phyloP scores from a whole-genome alignment of 805 yeast species.

The Ogataea haglerorum region DNA sequence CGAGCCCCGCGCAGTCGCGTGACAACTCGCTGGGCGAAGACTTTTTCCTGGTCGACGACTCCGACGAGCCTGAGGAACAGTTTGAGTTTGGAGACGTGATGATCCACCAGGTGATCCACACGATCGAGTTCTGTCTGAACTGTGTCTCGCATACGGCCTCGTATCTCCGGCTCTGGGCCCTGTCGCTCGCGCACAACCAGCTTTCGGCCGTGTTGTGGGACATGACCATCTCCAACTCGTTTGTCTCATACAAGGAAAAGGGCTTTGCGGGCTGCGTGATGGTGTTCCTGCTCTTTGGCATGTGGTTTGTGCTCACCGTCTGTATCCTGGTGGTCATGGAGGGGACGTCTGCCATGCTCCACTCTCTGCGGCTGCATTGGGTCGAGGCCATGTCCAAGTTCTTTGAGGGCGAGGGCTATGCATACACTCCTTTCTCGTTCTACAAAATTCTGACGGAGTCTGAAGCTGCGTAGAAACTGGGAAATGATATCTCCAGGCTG shows the following conservation, averaged over 20 bases:
- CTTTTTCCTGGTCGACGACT: conserved; percentile 22
- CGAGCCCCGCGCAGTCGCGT: conserved; percentile 16
- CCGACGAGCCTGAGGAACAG: conserved; percentile 40
- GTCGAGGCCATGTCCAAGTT: conserved; percentile 80
- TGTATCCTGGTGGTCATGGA: conserved; percentile 73
- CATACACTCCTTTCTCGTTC: conserved; percentile 63
- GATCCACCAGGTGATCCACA: conserved; percentile 77
- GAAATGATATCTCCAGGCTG: conserved; percentile 1
- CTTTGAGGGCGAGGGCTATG: conserved; percentile 72
- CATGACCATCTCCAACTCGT: conserved; percentile 67
- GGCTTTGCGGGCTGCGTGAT: conserved; percentile 54
- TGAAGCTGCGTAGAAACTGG: conserved; percentile 1
- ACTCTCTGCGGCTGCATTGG: conserved; percentile 75
- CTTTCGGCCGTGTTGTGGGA: conserved; percentile 70
- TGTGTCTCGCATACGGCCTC: conserved; percentile 82
- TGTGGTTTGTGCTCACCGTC: conserved; percentile 73
- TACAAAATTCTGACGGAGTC: conserved; percentile 24
- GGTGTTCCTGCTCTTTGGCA: conserved; percentile 60
- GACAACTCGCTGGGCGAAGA: conserved; percentile 31
- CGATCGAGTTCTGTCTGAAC: conserved; percentile 75
- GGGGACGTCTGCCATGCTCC: conserved; percentile 83
- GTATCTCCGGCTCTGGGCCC: conserved; percentile 73
- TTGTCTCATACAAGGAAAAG: conserved; percentile 41
- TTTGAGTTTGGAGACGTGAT: conserved; percentile 62
- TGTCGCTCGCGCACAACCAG: conserved; percentile 78